These are phyloP conservation scores for Eucalyptus tenuipes DNA, from an alignment of 345 rosid genomes.

Conservation along the genomic window DNA sequence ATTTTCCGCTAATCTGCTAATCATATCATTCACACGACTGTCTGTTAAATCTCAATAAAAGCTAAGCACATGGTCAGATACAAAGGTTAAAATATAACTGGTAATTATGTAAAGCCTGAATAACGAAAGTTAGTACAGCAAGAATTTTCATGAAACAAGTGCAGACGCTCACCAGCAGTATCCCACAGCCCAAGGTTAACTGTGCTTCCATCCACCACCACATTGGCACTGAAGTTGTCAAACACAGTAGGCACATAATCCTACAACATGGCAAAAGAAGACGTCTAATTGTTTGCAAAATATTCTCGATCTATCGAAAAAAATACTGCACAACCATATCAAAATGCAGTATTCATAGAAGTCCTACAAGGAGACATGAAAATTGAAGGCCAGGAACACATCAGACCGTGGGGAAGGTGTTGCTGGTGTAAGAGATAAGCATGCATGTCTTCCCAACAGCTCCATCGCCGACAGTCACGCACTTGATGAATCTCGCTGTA, in stretches of 20 bases:
- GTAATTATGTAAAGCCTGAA: background rate
- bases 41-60: background rate
- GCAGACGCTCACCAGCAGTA: conserved; percentile 26
- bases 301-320: background rate
- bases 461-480: conserved; percentile 49
- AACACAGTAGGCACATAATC: conserved; percentile 48
- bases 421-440: conserved; percentile 49
- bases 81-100: background rate
- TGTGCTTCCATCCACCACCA: conserved; percentile 44
- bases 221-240: conserved; percentile 49
- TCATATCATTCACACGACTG: background rate
- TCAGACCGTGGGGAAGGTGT: conserved; percentile 39
- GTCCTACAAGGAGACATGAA: background rate
- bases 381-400: background rate
- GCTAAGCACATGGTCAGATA: background rate
- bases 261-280: conserved; percentile 1
- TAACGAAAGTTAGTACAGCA: background rate
- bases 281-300: background rate
- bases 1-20: background rate
- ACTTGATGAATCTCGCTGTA: conserved; percentile 46
- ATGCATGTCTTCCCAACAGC: conserved; percentile 48
- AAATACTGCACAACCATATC: background rate
- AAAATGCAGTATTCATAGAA: background rate
- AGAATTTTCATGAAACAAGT: background rate
- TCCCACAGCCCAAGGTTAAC: conserved; percentile 48